A percentile compares a stretch with the other conserved stretches of the same genome.
These are phyloP conservation scores for Massarina eburnea DNA, from an alignment of 2,329 filamentous ascomycete genomes.

Conservation along the genomic window DNA sequence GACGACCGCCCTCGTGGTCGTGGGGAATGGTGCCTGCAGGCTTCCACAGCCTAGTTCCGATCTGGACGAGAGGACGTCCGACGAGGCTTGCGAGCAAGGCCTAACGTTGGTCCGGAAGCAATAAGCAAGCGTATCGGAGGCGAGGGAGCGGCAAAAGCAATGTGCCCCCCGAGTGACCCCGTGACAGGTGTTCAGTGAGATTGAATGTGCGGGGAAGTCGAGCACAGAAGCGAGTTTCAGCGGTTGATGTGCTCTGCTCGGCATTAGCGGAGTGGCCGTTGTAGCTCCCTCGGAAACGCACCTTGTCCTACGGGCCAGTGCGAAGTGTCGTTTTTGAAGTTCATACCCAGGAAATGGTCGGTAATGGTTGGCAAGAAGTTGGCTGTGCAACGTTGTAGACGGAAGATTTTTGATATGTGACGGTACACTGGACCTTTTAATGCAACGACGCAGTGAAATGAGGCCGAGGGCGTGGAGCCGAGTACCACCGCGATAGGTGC, in stretches of 20 bases:
- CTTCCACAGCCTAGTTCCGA: conserved; percentile 16
- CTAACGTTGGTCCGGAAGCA: conserved; percentile 19
- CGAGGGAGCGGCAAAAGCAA: conserved; percentile 26
- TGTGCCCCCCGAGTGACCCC: conserved; percentile 15
- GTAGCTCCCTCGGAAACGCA: conserved; percentile 1
- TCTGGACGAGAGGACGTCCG: conserved; percentile 20
- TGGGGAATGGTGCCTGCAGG: conserved; percentile 31
- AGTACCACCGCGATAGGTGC: conserved; percentile 22
- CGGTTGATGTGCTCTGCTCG: conserved; percentile 45
- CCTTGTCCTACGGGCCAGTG: conserved; percentile 49
- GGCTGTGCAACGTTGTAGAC: conserved; percentile 10
- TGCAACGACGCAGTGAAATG: conserved; percentile 5
- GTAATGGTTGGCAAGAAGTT: conserved; percentile 1
- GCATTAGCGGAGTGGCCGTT: conserved; percentile 6
- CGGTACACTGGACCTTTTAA: conserved; percentile 14
- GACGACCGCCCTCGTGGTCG: conserved; percentile 31
- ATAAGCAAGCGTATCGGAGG: conserved; percentile 33
- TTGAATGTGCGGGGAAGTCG: conserved; percentile 21
- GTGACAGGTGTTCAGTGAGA: conserved; percentile 16
- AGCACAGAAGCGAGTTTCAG: conserved; percentile 21
- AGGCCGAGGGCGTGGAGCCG: conserved; percentile 13
- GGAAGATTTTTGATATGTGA: conserved; percentile 12
- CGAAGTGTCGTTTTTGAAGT: conserved; percentile 45
- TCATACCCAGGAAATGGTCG: conserved; percentile 35
- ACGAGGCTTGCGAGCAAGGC: conserved; percentile 32